phyloP scores from a whole-genome alignment of 306 rosid genomes.

The Casuarina glauca region DNA sequence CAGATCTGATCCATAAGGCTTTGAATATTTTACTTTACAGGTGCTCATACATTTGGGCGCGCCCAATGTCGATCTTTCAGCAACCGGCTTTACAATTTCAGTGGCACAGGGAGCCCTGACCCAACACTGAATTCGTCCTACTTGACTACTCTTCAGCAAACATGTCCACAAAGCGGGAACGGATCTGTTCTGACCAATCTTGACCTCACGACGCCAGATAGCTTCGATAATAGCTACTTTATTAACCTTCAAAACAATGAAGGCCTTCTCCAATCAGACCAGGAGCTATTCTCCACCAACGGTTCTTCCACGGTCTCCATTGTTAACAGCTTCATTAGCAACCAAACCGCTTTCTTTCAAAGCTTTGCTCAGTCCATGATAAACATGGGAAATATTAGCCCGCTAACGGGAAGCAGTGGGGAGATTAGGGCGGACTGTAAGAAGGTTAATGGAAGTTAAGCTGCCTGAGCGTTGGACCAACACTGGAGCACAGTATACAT shows the following conservation, averaged over 20 bases:
- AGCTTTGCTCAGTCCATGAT: conserved; percentile 66
- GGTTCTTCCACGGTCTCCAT: conserved; percentile 50
- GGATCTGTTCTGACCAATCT: conserved; percentile 44
- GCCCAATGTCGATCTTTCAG: conserved; percentile 55
- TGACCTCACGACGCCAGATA: conserved; percentile 37
- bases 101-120: conserved; percentile 45
- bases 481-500: background rate
- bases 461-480: background rate
- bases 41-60: conserved; percentile 75
- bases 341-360: conserved; percentile 50
- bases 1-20: too few species aligned
- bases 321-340: conserved; percentile 51
- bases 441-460: conserved; percentile 59
- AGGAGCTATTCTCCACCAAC: conserved; percentile 46
- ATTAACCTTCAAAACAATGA: conserved; percentile 33
- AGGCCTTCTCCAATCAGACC: conserved; percentile 65
- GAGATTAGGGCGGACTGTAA: conserved; percentile 58
- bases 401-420: conserved; percentile 55
- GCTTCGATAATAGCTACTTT: conserved; percentile 67
- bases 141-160: conserved; percentile 47
- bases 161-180: conserved; percentile 58
- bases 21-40: conserved; percentile 22
- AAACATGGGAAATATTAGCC: conserved; percentile 73
- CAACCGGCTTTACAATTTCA: conserved; percentile 54
- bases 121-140: conserved; percentile 57